Evolutionary conservation across 495 filamentous ascomycete species (phyloP).

Genomic region (Letharia columbiana): DNA sequence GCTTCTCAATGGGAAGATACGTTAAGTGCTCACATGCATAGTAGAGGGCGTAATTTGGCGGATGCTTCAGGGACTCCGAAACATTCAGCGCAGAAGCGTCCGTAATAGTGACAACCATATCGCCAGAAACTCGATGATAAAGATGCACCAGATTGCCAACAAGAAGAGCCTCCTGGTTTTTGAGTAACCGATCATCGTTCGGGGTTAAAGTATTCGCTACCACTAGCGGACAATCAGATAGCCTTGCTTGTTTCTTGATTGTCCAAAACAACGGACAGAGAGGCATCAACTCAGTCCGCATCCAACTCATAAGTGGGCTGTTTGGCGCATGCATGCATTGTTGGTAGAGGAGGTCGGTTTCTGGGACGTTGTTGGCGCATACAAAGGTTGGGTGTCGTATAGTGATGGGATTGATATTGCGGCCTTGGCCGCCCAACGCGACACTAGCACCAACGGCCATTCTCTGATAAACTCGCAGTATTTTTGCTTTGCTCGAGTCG

Average conservation of each 20-base stretch:
- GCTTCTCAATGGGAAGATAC: not conserved
- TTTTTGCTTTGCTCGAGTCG: not conserved
- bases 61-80: not conserved
- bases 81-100: not conserved
- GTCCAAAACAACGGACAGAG: not conserved
- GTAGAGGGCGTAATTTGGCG: not conserved
- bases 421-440: not conserved
- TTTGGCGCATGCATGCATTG: not conserved
- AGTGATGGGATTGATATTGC: not conserved
- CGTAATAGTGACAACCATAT: not conserved
- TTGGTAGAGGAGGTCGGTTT: not conserved
- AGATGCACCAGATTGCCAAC: not conserved
- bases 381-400: not conserved
- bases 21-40: not conserved
- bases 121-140: not conserved
- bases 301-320: not conserved
- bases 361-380: not conserved
- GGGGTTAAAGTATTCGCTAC: not conserved
- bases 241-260: not conserved
- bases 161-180: slow-evolving; percentile 2
- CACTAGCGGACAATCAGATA: not conserved
- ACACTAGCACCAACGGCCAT: not conserved
- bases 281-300: not conserved
- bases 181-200: not conserved
- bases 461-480: not conserved